Percentiles rank a stretch among this genome's conserved stretches.
phyloP scores from a whole-genome alignment of 768 basidiomycete species.

The Termitomyces sp. region DNA sequence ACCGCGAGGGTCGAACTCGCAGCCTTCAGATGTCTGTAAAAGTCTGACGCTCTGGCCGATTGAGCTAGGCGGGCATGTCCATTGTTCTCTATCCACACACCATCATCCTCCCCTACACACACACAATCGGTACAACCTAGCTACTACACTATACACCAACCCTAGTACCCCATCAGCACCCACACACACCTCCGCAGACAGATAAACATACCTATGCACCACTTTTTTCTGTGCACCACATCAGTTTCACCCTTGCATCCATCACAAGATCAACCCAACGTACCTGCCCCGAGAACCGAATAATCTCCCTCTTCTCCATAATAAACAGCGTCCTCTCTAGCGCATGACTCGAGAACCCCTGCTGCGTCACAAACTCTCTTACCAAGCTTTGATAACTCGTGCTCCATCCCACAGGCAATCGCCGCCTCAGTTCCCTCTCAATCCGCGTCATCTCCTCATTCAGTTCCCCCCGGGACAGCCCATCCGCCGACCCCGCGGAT shows the following conservation, averaged over 20 bases:
- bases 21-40: slow-evolving; percentile 62
- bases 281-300: slow-evolving; percentile 79
- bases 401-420: slow-evolving; percentile 92
- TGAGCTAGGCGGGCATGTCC: slow-evolving; percentile 50
- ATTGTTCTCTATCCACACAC: not conserved
- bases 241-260: not conserved
- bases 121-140: not conserved
- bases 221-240: slow-evolving; percentile 33
- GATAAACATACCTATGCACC: slow-evolving; percentile 23
- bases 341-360: slow-evolving; percentile 86
- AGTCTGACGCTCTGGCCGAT: slow-evolving; percentile 64
- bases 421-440: slow-evolving; percentile 76
- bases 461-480: slow-evolving; percentile 83
- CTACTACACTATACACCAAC: slow-evolving; percentile 12
- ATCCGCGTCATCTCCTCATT: slow-evolving; percentile 92
- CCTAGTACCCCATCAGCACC: slow-evolving; percentile 5
- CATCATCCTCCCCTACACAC: not conserved
- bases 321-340: slow-evolving; percentile 88
- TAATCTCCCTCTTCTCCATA: slow-evolving; percentile 92
- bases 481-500: slow-evolving; percentile 89
- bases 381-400: slow-evolving; percentile 93
- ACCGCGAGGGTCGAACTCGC: slow-evolving; percentile 80
- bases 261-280: slow-evolving; percentile 8
- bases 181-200: not conserved
- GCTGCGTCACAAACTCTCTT: slow-evolving; percentile 89